These are phyloP conservation scores for Andrographis paniculata DNA, from an alignment of 305 asterid species.

Conservation along the genomic window DNA sequence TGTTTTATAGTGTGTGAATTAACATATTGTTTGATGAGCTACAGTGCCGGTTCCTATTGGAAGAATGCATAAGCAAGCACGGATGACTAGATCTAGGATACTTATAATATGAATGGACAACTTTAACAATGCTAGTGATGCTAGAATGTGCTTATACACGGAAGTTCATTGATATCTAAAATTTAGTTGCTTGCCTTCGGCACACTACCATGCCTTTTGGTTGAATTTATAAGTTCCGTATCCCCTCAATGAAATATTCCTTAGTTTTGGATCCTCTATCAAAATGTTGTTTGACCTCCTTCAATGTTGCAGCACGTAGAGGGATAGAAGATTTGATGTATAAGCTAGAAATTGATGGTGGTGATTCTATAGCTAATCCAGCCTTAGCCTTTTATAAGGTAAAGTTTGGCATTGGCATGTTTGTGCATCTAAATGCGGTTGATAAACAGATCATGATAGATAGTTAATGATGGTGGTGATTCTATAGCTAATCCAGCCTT, in stretches of 20 bases:
- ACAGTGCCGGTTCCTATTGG: not conserved
- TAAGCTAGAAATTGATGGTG: constrained; percentile 52
- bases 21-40: constrained; percentile 1
- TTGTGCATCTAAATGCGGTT: constrained; percentile 7
- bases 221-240: not conserved
- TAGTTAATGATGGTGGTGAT: constrained; percentile 56
- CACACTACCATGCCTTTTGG: not conserved
- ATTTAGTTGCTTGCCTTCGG: not conserved
- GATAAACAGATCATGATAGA: not conserved
- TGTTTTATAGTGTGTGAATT: not conserved
- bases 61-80: constrained; percentile 7
- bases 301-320: constrained; percentile 33
- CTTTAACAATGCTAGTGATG: constrained; percentile 6
- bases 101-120: constrained; percentile 4
- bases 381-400: constrained; percentile 42
- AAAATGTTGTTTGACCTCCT: constrained; percentile 8
- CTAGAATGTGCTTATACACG: constrained; percentile 8
- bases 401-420: constrained; percentile 14
- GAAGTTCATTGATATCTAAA: constrained; percentile 5
- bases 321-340: constrained; percentile 32
- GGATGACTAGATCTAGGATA: too few species aligned
- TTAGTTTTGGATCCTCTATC: constrained; percentile 8
- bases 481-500: constrained; percentile 36
- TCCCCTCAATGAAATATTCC: constrained; percentile 5
- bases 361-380: constrained; percentile 38